Conservation (phyloP, 768 basidiomycete species). For the Leucosporidium scottii region DNA sequence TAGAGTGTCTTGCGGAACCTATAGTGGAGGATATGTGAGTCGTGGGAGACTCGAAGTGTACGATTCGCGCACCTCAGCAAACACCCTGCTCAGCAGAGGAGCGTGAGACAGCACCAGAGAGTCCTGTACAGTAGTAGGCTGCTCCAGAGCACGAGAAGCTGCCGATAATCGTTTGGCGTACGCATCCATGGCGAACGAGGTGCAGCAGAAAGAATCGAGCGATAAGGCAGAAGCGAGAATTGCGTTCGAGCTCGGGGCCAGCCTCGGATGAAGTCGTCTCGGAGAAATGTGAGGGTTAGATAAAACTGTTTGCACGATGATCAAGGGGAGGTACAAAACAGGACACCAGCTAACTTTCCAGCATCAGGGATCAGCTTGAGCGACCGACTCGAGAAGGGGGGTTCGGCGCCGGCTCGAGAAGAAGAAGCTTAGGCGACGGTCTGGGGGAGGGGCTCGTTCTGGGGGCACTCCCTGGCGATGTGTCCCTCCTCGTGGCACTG, state of each 20-base stretch:
- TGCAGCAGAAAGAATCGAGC: background rate
- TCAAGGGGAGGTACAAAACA: too few species aligned
- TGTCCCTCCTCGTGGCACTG: conserved; percentile 6
- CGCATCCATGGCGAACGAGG: background rate
- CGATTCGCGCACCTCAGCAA: background rate
- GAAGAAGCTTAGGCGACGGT: background rate
- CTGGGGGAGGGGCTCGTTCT: background rate
- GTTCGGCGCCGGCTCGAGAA: too few species aligned
- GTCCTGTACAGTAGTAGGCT: background rate
- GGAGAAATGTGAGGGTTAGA: too few species aligned
- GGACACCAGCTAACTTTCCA: too few species aligned
- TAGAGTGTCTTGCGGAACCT: background rate
- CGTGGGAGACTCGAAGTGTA: too few species aligned
- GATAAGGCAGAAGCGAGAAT: background rate
- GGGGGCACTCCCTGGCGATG: background rate
- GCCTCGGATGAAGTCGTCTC: too few species aligned
- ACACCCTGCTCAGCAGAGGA: background rate
- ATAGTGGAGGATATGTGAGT: background rate
- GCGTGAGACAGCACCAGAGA: background rate
- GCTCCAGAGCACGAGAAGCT: background rate
- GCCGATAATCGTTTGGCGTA: background rate
- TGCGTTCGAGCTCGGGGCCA: too few species aligned
- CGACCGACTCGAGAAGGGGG: too few species aligned
- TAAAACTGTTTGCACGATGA: too few species aligned
- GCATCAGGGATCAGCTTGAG: too few species aligned